Percentiles rank a stretch among this genome's conserved stretches.
Conservation (phyloP, 306 rosid species). For the Biancaea sappan region DNA sequence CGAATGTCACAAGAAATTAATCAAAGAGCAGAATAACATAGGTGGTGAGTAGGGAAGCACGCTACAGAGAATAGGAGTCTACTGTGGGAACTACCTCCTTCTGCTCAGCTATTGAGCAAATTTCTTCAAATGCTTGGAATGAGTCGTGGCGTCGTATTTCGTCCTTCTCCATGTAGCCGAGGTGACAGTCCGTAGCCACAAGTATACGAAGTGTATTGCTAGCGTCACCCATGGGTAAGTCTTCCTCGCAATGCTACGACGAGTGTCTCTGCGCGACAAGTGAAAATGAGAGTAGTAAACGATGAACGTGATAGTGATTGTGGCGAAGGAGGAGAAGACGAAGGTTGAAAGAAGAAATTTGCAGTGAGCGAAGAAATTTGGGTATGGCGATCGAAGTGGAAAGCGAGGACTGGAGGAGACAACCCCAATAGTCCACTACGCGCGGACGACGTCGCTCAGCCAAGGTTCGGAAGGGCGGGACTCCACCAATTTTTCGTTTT, state of each 20-base stretch:
- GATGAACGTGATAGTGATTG: not conserved
- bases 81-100: conserved; percentile 29
- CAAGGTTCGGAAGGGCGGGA: conserved; percentile 8
- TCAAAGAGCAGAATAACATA: not conserved
- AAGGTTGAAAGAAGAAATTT: not conserved
- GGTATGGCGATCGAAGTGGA: not conserved
- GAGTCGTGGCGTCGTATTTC: conserved; percentile 95
- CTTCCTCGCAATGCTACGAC: not conserved
- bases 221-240: conserved; percentile 57
- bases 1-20: not conserved
- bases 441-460: not conserved
- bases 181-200: conserved; percentile 93
- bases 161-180: conserved; percentile 97
- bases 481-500: not conserved
- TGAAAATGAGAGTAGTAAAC: not conserved
- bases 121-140: conserved; percentile 87
- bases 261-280: not conserved
- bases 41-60: not conserved
- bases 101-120: conserved; percentile 80
- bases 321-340: not conserved
- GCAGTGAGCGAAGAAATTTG: not conserved
- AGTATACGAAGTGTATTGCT: conserved; percentile 74
- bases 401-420: not conserved
- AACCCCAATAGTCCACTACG: not conserved
- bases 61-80: not conserved